A percentile compares a stretch with the other conserved stretches of the same genome.
These are phyloP conservation scores for Candida xiaguanensis DNA, from an alignment of 805 yeast genomes.

Conservation along the genomic window DNA sequence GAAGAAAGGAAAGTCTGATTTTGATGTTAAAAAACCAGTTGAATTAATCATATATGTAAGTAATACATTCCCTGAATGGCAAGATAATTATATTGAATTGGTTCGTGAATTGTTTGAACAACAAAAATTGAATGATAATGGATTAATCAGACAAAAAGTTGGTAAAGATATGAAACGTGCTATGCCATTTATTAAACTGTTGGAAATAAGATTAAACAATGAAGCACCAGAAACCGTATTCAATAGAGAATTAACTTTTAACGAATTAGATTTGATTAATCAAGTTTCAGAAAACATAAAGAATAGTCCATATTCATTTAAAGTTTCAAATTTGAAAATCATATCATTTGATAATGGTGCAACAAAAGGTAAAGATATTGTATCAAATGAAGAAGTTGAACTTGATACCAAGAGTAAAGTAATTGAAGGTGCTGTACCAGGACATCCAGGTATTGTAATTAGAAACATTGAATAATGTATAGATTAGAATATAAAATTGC, in stretches of 20 bases:
- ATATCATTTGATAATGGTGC: conserved; percentile 64
- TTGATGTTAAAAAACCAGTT: conserved; percentile 72
- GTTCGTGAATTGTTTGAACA: conserved; percentile 72
- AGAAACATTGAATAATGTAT: conserved; percentile 48
- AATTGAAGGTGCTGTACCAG: conserved; percentile 84
- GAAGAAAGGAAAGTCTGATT: conserved; percentile 78
- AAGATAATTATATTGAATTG: conserved; percentile 55
- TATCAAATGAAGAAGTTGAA: conserved; percentile 67
- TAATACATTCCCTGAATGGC: conserved; percentile 74
- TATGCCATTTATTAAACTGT: conserved; percentile 89
- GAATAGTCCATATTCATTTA: conserved; percentile 57
- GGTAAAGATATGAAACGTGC: conserved; percentile 95
- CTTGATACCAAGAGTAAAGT: conserved; percentile 64
- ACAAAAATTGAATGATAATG: conserved; percentile 62
- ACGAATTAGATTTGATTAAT: conserved; percentile 67
- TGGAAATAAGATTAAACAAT: conserved; percentile 72
- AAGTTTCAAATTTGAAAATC: conserved; percentile 54
- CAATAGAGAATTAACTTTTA: conserved; percentile 82
- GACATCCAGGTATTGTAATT: conserved; percentile 82
- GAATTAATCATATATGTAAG: conserved; percentile 71
- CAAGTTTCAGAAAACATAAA: conserved; percentile 52
- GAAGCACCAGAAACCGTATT: conserved; percentile 78
- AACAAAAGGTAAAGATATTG: conserved; percentile 56
- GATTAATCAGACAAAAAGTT: conserved; percentile 58
- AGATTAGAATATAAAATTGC: neutral